phyloP scores from a whole-genome alignment of 192 early-diverging fungal species.

The Gigaspora rosea region DNA sequence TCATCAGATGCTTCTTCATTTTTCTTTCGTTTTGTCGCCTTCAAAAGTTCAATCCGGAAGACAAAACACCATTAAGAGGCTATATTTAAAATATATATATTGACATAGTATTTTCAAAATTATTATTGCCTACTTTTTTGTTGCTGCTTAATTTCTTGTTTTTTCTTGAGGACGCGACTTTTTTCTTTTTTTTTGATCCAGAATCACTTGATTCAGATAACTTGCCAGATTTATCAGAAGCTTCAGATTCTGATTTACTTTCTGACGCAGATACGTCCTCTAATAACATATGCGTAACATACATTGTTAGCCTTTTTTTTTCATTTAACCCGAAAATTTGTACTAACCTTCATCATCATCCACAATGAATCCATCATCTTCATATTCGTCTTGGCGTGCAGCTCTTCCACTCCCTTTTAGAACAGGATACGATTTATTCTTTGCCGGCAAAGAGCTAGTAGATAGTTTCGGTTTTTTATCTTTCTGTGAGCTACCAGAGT shows the following conservation, averaged over 20 bases:
- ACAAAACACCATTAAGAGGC: too few relatives aligned
- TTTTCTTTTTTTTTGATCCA: not conserved
- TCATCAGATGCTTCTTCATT: too few relatives aligned
- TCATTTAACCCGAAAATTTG: not conserved
- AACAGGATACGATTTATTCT: not conserved
- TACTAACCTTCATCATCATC: not conserved
- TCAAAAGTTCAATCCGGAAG: too few relatives aligned
- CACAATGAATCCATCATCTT: constrained; percentile 12
- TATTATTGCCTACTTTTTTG: not conserved
- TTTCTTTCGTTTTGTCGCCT: too few relatives aligned
- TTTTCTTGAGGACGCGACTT: not conserved
- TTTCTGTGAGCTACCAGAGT: not conserved
- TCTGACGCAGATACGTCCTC: not conserved
- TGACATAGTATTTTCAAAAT: not conserved
- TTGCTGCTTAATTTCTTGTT: not conserved
- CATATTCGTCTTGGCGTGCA: not conserved
- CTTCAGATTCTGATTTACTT: not conserved
- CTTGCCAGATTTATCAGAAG: not conserved
- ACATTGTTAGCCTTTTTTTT: not conserved
- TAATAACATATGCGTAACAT: not conserved
- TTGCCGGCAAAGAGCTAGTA: not conserved
- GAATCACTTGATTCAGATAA: not conserved
- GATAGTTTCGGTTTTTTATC: not conserved
- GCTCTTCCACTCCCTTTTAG: not conserved
- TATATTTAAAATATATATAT: too few relatives aligned